Percentiles rank a stretch among this genome's conserved stretches.
These are phyloP conservation scores for Aphanomyces astaci DNA, from an alignment of 352 stramenopile species.

Conservation along the genomic window DNA sequence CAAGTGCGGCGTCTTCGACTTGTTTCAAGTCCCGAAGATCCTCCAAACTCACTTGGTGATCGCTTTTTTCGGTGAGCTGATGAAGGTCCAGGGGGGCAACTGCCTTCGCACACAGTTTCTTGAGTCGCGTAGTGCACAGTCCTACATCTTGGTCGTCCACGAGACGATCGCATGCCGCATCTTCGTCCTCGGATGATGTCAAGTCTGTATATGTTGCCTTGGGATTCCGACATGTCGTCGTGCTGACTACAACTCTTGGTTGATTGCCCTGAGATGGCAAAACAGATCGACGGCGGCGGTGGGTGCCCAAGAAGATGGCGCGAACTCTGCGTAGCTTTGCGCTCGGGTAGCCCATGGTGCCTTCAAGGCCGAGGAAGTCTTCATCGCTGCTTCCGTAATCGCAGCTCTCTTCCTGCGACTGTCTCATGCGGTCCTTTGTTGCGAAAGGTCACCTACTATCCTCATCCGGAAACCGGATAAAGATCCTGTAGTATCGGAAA, in stretches of 20 bases:
- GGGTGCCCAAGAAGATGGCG: conserved; percentile 8
- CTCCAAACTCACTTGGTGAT: not conserved
- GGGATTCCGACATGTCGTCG: not conserved
- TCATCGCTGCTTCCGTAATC: conserved; percentile 10
- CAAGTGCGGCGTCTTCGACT: not conserved
- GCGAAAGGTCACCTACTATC: not conserved
- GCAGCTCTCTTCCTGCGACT: not conserved
- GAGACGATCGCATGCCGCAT: not conserved
- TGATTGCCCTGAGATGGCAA: not conserved
- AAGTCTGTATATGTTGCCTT: not conserved
- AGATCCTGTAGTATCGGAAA: too few relatives aligned
- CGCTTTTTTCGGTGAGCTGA: not conserved
- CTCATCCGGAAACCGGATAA: too few relatives aligned
- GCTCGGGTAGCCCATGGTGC: not conserved
- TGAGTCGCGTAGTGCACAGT: not conserved
- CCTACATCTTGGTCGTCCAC: not conserved
- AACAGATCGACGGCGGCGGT: not conserved
- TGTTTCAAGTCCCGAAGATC: not conserved
- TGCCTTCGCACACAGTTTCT: not conserved
- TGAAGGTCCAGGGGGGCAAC: not conserved
- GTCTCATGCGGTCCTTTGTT: conserved; percentile 2
- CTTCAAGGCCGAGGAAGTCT: not conserved
- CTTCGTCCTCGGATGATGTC: conserved; percentile 17
- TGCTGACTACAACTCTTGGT: not conserved
- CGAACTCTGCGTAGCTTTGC: conserved; percentile 11